Base-by-base conservation (phyloP, 495 filamentous ascomycete species). In the Penicillium paxilli region DNA sequence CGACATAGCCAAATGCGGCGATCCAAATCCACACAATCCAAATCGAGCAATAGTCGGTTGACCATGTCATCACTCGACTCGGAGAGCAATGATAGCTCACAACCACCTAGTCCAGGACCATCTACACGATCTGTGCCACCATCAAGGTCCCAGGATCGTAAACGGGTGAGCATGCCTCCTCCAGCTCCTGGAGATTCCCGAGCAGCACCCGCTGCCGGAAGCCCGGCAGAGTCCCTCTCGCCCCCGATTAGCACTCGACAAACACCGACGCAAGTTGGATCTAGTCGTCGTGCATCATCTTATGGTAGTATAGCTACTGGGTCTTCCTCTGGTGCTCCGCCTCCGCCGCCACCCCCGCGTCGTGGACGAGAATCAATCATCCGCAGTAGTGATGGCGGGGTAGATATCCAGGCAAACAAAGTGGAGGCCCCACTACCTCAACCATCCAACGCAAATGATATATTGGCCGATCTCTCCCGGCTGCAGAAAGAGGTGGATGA, bases 401-500 rank as follows among this genome's bases (percentile, higher is more conserved):
- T 59, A 16, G 45, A 49, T 1, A 52, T 60, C 30, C 65, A 62
- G 54, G 65, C 33, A 19, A 42, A 50, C 16, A 60, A 44, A 17
- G 60, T 59, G 37, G 70, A 62, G 38, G 19, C 45, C 1, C 59
- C 65, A 32, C 23, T 64, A 7, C 63, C 68, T 12, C 55, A 69
- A 30, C 60, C 68, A 11, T 71, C 67, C 9, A 71, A 76, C 44
- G 76, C 73, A 4, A 73, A 69, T 25, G 83, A 87, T 63, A 84
- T 89, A 35, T 56, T 91, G 52, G 87, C 85, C 2, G 86, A 89
- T 69, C 70, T 91, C 30, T 75, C 81, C 6, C 80, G 82, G 42
- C 66, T 91, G 52, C 87, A 87, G 67, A 81, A 77, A 67, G 87
- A 91, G 64, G 87, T 91, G 41, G 87, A 91, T 69, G 84, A 83